Conservation (phyloP, 75 land plant genomes). For the Pinus tabuliformis region DNA sequence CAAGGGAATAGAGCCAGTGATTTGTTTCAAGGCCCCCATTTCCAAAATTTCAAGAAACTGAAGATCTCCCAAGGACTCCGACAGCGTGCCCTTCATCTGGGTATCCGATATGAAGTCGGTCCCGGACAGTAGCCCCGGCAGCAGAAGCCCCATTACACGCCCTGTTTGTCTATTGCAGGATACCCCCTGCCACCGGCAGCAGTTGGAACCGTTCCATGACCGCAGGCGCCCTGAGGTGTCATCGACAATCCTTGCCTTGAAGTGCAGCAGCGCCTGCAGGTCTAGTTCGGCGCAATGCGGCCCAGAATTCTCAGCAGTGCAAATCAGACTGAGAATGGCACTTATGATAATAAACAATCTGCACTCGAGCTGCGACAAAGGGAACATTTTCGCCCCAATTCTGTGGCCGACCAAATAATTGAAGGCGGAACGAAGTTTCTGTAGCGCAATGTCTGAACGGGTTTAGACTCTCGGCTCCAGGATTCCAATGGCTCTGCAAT, state of each 20-base stretch:
- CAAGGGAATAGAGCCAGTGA: conserved; percentile 45
- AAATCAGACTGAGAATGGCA: too few relatives aligned
- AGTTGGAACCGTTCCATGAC: conserved; percentile 32
- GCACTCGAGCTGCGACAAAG: too few relatives aligned
- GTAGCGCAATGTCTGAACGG: too few relatives aligned
- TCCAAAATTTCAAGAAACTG: conserved; percentile 31
- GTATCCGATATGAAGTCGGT: conserved; percentile 20
- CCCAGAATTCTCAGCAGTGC: too few relatives aligned
- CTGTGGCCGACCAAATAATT: too few relatives aligned
- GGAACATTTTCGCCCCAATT: too few relatives aligned
- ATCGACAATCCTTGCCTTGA: conserved; percentile 29
- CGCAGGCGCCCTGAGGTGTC: conserved; percentile 25
- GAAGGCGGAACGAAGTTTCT: too few relatives aligned
- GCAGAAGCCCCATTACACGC: conserved; percentile 30
- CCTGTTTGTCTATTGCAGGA: conserved; percentile 23
- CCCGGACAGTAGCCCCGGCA: conserved; percentile 25
- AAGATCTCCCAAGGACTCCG: conserved; percentile 37
- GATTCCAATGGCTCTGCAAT: too few relatives aligned
- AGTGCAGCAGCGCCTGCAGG: conserved; percentile 26
- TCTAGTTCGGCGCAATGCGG: conserved; percentile 19
- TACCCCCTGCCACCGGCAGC: conserved; percentile 41
- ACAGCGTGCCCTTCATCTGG: conserved; percentile 37
- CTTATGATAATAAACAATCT: too few relatives aligned
- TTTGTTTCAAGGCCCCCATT: conserved; percentile 33
- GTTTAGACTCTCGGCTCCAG: too few relatives aligned